Evolutionary conservation across 2,329 filamentous ascomycete genomes (phyloP).

Genomic region (Calonectria pauciramosa): DNA sequence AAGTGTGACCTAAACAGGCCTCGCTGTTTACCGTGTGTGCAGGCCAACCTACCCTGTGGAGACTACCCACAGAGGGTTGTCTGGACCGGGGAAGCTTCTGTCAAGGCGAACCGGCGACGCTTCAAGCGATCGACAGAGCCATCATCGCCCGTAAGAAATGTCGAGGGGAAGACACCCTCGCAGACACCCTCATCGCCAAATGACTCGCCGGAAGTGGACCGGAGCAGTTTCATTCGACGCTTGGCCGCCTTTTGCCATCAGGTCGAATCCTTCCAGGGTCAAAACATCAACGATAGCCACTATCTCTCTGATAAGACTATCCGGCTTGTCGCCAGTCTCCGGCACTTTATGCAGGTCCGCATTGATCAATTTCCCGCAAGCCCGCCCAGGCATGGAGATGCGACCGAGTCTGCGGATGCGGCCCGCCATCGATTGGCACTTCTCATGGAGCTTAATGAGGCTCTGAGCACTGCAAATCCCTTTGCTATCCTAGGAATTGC

Average conservation of each 20-base stretch:
- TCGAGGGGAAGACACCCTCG: background rate
- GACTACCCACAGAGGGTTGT: conserved; percentile 50
- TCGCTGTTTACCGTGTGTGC: conserved; percentile 43
- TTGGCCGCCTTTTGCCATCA: conserved; percentile 42
- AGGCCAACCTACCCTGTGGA: conserved; percentile 47
- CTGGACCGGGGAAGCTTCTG: conserved; percentile 39
- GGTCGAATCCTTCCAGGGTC: conserved; percentile 37
- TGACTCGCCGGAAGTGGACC: conserved; percentile 28
- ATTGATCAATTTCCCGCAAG: background rate
- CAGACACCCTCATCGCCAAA: background rate
- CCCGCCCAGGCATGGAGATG: background rate
- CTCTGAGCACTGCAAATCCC: conserved; percentile 55
- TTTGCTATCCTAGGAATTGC: conserved; percentile 59
- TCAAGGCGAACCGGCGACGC: background rate
- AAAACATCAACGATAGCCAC: background rate
- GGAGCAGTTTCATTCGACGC: conserved; percentile 39
- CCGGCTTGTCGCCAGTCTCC: conserved; percentile 43
- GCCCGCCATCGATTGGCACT: conserved; percentile 49
- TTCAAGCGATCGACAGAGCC: background rate
- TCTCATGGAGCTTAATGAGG: conserved; percentile 53
- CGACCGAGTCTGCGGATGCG: conserved; percentile 33
- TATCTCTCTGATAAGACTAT: conserved; percentile 37
- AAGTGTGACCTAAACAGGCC: conserved; percentile 49
- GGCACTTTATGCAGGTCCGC: conserved; percentile 41
- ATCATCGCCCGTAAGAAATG: background rate